These are phyloP conservation scores for Aspergillus novoparasiticus DNA, from an alignment of 2,329 filamentous ascomycete species.

Conservation along the genomic window DNA sequence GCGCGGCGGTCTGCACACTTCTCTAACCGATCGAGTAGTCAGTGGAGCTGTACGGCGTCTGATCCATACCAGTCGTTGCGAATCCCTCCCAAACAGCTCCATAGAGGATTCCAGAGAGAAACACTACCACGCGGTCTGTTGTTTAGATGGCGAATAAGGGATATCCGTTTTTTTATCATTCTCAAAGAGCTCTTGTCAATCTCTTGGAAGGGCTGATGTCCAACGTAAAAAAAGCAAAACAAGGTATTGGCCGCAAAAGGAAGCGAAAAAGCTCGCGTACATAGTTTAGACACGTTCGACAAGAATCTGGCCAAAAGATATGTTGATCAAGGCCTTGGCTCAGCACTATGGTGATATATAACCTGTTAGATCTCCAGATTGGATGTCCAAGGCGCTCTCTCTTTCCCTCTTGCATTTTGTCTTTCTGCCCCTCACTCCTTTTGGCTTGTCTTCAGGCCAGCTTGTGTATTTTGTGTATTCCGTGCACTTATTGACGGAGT, in stretches of 20 bases:
- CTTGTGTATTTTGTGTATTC: background rate
- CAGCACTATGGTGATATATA: slow-evolving; percentile 5
- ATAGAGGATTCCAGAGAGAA: slow-evolving; percentile 1
- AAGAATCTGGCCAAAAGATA: slow-evolving; percentile 10
- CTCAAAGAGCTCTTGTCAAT: background rate
- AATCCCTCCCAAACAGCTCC: too few species aligned
- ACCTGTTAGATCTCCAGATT: background rate
- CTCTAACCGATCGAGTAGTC: background rate
- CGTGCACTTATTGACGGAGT: background rate
- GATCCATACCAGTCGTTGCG: slow-evolving; percentile 1
- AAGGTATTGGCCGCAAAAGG: background rate
- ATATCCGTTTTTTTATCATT: background rate
- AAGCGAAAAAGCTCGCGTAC: background rate
- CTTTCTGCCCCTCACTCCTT: slow-evolving; percentile 13
- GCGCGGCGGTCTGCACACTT: background rate
- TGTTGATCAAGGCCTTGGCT: slow-evolving; percentile 14
- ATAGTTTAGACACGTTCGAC: background rate
- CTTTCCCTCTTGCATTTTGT: slow-evolving; percentile 9
- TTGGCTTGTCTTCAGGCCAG: background rate
- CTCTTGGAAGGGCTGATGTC: background rate
- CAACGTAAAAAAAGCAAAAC: background rate
- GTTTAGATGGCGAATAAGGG: background rate
- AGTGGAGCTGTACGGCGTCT: background rate
- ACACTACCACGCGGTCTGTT: background rate
- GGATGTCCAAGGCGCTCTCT: background rate